A percentile compares a stretch with the other conserved stretches of the same genome.
Conservation (phyloP, 2,329 filamentous ascomycete species). For the Cladosporium cucumerinum region DNA sequence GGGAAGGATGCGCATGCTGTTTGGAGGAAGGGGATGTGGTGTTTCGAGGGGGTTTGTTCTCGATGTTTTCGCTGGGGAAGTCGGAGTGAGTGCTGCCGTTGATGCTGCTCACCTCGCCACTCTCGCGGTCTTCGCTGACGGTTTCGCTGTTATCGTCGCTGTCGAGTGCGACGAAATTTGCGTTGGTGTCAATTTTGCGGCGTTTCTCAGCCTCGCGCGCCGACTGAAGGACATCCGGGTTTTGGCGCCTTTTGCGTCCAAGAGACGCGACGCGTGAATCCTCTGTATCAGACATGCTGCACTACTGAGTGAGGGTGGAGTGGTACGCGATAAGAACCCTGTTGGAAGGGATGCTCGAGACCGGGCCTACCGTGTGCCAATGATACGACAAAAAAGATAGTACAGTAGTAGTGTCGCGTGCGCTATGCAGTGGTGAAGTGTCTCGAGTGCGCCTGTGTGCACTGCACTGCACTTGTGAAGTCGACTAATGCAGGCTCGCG, state of each 20-base stretch:
- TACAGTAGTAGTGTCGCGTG: constrained; percentile 1
- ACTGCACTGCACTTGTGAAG: too few relatives aligned
- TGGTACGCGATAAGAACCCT: not conserved
- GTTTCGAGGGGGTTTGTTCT: not conserved
- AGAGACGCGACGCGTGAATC: constrained; percentile 15
- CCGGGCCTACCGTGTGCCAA: constrained; percentile 1
- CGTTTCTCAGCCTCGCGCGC: constrained; percentile 13
- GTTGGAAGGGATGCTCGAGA: not conserved
- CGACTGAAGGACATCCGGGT: constrained; percentile 3
- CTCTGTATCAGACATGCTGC: constrained; percentile 16
- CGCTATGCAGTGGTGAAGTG: not conserved
- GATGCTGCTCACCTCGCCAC: constrained; percentile 13
- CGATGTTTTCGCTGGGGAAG: not conserved
- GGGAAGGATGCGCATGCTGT: constrained; percentile 2
- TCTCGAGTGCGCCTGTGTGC: too few relatives aligned
- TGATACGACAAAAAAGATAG: not conserved
- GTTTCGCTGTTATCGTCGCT: constrained; percentile 15
- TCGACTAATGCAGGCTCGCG: not conserved
- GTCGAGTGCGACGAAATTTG: constrained; percentile 10
- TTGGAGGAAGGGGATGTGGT: not conserved
- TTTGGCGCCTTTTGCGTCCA: constrained; percentile 12
- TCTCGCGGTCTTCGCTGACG: constrained; percentile 13
- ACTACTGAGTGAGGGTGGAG: not conserved
- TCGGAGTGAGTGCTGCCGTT: not conserved
- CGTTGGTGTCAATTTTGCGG: constrained; percentile 8